Evolutionary conservation across 345 rosid species (phyloP).

Genomic region (Euphorbia peplus): DNA sequence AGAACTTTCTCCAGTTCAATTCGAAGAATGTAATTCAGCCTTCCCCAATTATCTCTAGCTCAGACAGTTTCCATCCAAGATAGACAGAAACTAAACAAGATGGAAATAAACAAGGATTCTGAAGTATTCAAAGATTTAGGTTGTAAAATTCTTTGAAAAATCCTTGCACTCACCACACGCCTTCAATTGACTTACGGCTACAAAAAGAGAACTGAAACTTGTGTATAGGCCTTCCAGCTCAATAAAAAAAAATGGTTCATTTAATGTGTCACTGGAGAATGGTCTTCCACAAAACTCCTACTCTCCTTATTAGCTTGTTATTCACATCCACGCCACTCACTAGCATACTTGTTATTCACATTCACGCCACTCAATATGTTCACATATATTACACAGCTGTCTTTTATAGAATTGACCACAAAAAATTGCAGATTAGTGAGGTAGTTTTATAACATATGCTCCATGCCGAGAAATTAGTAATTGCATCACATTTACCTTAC

Average conservation of each 20-base stretch:
- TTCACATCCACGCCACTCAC: too few relatives aligned
- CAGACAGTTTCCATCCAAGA: neutral
- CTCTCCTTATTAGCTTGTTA: neutral
- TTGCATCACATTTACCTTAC: constrained; percentile 45
- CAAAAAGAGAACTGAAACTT: neutral
- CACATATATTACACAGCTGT: neutral
- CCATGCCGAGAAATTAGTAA: neutral
- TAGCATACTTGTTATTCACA: too few relatives aligned
- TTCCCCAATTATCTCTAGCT: neutral
- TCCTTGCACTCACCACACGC: neutral
- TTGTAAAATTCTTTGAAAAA: neutral
- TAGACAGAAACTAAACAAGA: neutral
- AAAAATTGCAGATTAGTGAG: neutral
- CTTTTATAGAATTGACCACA: neutral
- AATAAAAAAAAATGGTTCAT: too few relatives aligned
- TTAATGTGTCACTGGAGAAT: neutral
- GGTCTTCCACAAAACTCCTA: neutral
- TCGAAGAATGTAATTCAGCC: neutral
- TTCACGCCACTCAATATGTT: too few relatives aligned
- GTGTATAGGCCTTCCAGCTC: neutral
- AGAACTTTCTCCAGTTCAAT: neutral
- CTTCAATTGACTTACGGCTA: neutral
- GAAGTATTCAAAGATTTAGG: neutral
- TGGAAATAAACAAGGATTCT: neutral
- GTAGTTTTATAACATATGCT: neutral